phyloP scores from a whole-genome alignment of 306 rosid species.

The Cicer pinnatifidum region DNA sequence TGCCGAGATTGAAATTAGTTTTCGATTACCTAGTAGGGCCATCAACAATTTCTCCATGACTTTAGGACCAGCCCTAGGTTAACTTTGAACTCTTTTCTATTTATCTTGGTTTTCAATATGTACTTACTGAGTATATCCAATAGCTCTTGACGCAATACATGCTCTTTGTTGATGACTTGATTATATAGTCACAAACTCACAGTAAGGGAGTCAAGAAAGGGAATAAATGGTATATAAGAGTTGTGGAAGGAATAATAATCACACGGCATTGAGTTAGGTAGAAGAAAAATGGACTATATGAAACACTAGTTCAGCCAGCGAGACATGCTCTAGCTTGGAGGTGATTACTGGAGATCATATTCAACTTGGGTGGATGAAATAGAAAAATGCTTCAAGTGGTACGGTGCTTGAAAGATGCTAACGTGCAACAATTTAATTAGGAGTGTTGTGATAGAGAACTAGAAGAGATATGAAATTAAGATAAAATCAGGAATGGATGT shows the following conservation, averaged over 20 bases:
- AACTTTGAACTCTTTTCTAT: not conserved
- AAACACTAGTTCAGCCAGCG: too few relatives aligned
- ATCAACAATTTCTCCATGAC: not conserved
- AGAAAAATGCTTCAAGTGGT: too few relatives aligned
- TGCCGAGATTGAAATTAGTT: slow-evolving; percentile 3
- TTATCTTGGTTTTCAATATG: not conserved
- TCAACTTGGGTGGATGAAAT: too few relatives aligned
- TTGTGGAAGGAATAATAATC: slow-evolving; percentile 8
- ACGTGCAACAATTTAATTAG: too few relatives aligned
- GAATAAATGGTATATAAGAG: not conserved
- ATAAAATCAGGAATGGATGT: too few relatives aligned
- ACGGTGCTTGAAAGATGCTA: too few relatives aligned
- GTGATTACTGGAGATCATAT: too few relatives aligned
- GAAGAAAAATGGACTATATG: too few relatives aligned
- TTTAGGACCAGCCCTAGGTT: not conserved
- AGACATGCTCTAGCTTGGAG: too few relatives aligned
- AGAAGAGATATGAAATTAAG: too few relatives aligned
- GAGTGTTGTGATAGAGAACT: too few relatives aligned
- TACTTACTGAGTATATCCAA: slow-evolving; percentile 2
- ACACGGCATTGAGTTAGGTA: not conserved
- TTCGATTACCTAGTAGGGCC: not conserved
- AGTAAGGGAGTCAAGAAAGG: slow-evolving; percentile 3
- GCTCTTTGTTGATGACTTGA: not conserved
- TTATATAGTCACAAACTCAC: not conserved
- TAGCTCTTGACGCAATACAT: not conserved